phyloP scores from a whole-genome alignment of 2,329 filamentous ascomycete genomes.

The Fusarium coicis region DNA sequence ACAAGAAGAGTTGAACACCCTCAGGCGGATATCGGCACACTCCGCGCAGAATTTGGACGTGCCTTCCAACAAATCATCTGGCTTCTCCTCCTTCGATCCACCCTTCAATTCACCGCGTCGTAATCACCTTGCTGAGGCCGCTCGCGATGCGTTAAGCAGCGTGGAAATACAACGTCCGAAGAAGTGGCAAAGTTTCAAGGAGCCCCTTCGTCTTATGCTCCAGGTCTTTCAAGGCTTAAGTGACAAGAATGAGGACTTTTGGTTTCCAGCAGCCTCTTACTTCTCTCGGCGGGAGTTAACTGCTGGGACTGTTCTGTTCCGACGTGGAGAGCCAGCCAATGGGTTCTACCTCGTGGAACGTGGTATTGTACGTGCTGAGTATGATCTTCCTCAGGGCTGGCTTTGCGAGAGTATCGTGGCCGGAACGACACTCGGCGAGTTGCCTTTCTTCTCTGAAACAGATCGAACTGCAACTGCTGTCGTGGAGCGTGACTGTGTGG shows the following conservation, averaged over 20 bases:
- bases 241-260: conserved; percentile 91
- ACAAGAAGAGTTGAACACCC: conserved; percentile 68
- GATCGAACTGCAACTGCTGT: conserved; percentile 85
- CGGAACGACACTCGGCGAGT: conserved; percentile 92
- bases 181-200: conserved; percentile 87
- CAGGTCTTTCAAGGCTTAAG: conserved; percentile 95
- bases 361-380: conserved; percentile 90
- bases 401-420: conserved; percentile 93
- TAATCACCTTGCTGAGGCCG: conserved; percentile 80
- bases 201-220: conserved; percentile 89
- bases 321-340: conserved; percentile 77
- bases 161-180: conserved; percentile 67
- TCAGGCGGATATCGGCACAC: conserved; percentile 54
- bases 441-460: conserved; percentile 96
- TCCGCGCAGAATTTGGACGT: conserved; percentile 61
- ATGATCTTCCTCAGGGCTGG: conserved; percentile 87
- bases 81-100: conserved; percentile 50
- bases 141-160: conserved; percentile 77
- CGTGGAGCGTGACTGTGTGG: conserved; percentile 82
- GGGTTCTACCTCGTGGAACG: conserved; percentile 93
- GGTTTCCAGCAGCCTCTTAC: conserved; percentile 82
- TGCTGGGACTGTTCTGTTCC: conserved; percentile 79
- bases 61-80: conserved; percentile 51
- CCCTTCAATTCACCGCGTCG: conserved; percentile 83
- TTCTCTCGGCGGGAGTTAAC: conserved; percentile 76